phyloP scores from a whole-genome alignment of 176 grass and related monocot species.

The Bolboschoenus planiculmis region DNA sequence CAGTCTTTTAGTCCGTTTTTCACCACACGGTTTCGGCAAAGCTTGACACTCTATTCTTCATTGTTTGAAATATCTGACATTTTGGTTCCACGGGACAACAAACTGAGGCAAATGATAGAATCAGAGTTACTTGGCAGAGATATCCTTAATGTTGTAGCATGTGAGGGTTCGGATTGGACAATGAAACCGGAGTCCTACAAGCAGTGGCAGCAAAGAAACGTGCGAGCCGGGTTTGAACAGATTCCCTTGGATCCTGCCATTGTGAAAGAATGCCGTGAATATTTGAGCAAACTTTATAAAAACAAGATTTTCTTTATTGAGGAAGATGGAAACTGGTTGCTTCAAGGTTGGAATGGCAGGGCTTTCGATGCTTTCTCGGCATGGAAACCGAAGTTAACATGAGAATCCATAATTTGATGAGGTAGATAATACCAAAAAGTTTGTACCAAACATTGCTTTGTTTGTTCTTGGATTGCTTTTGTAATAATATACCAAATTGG shows the following conservation, averaged over 20 bases:
- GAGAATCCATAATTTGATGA: not conserved
- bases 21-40: slow-evolving; percentile 32
- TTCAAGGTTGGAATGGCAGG: not conserved
- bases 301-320: not conserved
- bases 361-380: not conserved
- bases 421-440: too few relatives aligned
- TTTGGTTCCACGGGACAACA: slow-evolving; percentile 18
- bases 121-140: too few relatives aligned
- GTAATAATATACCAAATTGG: not conserved
- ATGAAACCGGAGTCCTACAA: too few relatives aligned
- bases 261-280: not conserved
- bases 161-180: too few relatives aligned
- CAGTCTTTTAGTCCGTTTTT: slow-evolving; percentile 41
- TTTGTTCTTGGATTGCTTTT: too few relatives aligned
- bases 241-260: not conserved
- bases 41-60: not conserved
- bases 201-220: too few relatives aligned
- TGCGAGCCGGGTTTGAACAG: not conserved
- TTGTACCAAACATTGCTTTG: too few relatives aligned
- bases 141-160: too few relatives aligned
- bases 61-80: slow-evolving; percentile 27
- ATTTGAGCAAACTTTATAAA: not conserved
- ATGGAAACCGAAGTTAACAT: not conserved
- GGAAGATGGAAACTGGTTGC: not conserved
- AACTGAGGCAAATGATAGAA: too few relatives aligned